Evolutionary conservation across 352 stramenopile species (phyloP).

Genomic region (Globisporangium recalcitrans): DNA sequence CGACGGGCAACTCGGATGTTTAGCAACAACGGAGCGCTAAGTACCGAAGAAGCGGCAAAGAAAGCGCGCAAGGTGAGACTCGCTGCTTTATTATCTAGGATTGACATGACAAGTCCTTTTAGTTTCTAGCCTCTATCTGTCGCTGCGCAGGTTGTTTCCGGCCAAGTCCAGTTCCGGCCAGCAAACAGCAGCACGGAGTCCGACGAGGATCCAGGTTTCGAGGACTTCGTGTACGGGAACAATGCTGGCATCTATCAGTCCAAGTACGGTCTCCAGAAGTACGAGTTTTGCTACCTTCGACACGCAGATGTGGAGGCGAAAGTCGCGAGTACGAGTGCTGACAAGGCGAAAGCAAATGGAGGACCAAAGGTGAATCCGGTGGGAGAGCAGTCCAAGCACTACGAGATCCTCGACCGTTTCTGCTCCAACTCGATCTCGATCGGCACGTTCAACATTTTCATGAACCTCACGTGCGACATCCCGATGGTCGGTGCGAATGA

Average conservation of each 20-base stretch:
- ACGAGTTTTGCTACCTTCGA: constrained; percentile 55
- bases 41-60: constrained; percentile 33
- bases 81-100: not conserved
- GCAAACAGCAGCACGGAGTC: constrained; percentile 28
- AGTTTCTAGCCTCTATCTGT: not conserved
- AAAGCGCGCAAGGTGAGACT: constrained; percentile 30
- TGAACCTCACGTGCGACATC: constrained; percentile 50
- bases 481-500: constrained; percentile 38
- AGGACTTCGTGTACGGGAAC: constrained; percentile 50
- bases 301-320: constrained; percentile 29
- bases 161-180: constrained; percentile 49
- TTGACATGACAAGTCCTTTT: not conserved
- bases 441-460: constrained; percentile 60
- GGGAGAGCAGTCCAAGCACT: constrained; percentile 17
- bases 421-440: constrained; percentile 48
- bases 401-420: constrained; percentile 47
- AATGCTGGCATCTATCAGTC: constrained; percentile 52
- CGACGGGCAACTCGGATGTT: constrained; percentile 22
- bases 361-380: constrained; percentile 18
- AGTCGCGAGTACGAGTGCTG: constrained; percentile 18
- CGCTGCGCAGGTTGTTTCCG: constrained; percentile 28
- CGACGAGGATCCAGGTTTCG: constrained; percentile 19
- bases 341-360: constrained; percentile 20
- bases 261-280: constrained; percentile 55
- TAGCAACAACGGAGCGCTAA: constrained; percentile 19